A percentile compares a stretch with the other conserved stretches of the same genome.
These are phyloP conservation scores for Cucurbita moschata DNA, from an alignment of 306 rosid species.

Conservation along the genomic window DNA sequence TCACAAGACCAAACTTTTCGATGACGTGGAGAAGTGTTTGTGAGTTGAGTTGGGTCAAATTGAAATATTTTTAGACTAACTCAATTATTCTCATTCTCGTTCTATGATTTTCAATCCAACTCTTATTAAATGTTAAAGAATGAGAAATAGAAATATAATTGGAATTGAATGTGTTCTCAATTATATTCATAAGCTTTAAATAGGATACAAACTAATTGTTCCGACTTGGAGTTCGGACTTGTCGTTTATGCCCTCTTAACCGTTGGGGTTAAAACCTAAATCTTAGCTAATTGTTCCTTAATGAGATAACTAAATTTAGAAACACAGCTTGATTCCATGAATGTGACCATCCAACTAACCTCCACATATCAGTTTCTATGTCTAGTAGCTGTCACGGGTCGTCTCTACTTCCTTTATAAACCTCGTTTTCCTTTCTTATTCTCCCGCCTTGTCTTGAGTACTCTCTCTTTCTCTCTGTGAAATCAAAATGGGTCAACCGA, in stretches of 20 bases:
- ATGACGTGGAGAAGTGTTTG: too few relatives aligned
- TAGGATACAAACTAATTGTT: too few relatives aligned
- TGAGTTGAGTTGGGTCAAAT: too few relatives aligned
- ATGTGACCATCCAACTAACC: neutral
- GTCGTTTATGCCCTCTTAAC: neutral
- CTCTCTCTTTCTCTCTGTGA: neutral
- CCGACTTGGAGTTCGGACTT: neutral
- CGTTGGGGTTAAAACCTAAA: neutral
- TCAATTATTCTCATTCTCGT: too few relatives aligned
- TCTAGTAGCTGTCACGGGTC: neutral
- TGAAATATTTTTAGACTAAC: too few relatives aligned
- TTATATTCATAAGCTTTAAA: too few relatives aligned
- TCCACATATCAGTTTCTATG: neutral
- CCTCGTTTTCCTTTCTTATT: neutral
- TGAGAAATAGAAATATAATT: too few relatives aligned
- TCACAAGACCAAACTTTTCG: too few relatives aligned
- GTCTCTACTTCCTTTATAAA: neutral
- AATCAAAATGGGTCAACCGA: constrained; percentile 18
- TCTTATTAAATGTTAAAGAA: too few relatives aligned
- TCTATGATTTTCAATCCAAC: too few relatives aligned
- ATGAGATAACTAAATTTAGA: neutral
- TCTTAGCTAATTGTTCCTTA: neutral
- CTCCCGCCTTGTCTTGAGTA: neutral
- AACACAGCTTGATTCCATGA: neutral
- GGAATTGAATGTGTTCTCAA: too few relatives aligned